Base-by-base conservation (phyloP, 352 stramenopile species). In the Globisporangium cystogenes region DNA sequence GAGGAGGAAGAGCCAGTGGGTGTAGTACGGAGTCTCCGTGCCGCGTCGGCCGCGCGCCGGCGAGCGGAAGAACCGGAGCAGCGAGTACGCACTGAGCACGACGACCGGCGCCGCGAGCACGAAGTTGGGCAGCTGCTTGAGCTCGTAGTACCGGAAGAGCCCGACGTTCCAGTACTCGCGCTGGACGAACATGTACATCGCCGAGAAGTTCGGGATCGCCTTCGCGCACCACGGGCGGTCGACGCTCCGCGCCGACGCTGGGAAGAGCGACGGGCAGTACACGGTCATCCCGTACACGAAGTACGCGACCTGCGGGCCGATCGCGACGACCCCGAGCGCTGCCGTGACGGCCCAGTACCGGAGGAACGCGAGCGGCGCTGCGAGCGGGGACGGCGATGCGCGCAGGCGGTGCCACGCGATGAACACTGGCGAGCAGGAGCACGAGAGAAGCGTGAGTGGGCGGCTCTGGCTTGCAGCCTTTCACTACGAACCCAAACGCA, bases 101-200 rank as follows among this genome's bases (percentile, higher is more conserved):
- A 98, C 47, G 27, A 97, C 81, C 1, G 95, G 95, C 23, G 72
- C 45, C 15, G 95, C 95, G 21, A 98, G 75, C 2, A 97, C 27
- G 57, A 98, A 98, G 60, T 98, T 98, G 31, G 95, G 95, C 41
- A 98, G 57, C 63, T 98, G 93, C 63, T 96, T 96, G 59, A 78
- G 55, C 65, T 96, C 64, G 67, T 96, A 98, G 70, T 98, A 98
- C 15, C 68, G 66, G 36, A 98, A 84, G 12, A 97, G 72, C 3
- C 93, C 95, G 27, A 98, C 84, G 65, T 98, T 96, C 94, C 95
- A 98, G 70, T 98, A 97, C 68, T 97, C 87, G 29, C 72, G 71
- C 80, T 98, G 95, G 54, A 98, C 87, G 58, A 96, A 93, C 61
- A 82, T 79, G 77, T 99, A 99, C 63, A 98, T 85, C 42, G 89